Conservation (phyloP, 73 alveolate genomes). For the Tetrahymena elliotti region DNA sequence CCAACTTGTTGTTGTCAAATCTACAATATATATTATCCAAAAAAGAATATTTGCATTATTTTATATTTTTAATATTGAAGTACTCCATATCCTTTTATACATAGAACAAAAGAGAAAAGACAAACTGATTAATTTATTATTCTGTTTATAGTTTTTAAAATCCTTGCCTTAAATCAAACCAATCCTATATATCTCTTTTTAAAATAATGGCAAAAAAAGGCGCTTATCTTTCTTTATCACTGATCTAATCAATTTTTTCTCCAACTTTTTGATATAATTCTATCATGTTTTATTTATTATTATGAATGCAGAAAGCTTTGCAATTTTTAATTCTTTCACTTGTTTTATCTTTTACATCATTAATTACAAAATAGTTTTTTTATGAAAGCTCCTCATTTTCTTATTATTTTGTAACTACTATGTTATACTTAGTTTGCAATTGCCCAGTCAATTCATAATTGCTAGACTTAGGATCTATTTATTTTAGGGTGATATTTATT, state of each 20-base stretch:
- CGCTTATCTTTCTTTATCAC: too few species aligned
- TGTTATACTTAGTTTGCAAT: too few species aligned
- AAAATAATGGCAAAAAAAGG: background rate
- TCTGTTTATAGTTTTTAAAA: background rate
- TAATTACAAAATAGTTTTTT: too few species aligned
- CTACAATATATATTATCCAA: background rate
- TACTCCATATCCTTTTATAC: background rate
- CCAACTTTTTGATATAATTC: background rate
- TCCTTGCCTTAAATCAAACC: background rate
- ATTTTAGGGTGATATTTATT: too few species aligned
- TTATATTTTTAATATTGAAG: background rate
- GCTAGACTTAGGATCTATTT: too few species aligned
- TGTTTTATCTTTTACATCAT: background rate
- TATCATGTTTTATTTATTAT: too few species aligned
- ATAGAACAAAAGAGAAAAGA: background rate
- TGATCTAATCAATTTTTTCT: background rate
- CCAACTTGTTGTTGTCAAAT: background rate
- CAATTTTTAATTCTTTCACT: background rate
- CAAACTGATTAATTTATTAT: background rate
- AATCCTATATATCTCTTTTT: background rate
- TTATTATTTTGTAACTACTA: too few species aligned
- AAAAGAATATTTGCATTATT: background rate
- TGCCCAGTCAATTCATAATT: too few species aligned
- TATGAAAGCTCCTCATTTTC: background rate
- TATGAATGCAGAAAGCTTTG: background rate